Evolutionary conservation across 257 asterid genomes (phyloP).

Genomic region (Nicotiana attenuata): DNA sequence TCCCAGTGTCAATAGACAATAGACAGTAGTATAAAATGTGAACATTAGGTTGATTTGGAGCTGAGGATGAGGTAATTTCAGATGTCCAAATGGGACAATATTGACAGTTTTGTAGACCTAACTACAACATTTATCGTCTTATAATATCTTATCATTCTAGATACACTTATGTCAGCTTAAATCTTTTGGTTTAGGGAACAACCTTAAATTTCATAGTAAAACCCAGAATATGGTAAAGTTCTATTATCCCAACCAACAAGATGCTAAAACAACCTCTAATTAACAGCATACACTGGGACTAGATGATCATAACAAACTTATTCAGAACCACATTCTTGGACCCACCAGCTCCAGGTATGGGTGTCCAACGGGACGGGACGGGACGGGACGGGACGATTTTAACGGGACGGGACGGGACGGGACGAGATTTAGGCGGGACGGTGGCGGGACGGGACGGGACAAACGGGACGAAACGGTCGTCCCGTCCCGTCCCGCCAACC

Average conservation of each 20-base stretch:
- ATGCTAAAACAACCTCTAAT: background rate
- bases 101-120: background rate
- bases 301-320: background rate
- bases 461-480: no score
- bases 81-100: background rate
- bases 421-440: no score
- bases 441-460: no score
- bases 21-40: background rate
- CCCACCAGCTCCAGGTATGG: background rate
- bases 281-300: background rate
- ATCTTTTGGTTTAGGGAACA: background rate
- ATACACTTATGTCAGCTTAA: background rate
- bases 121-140: background rate
- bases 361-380: no score
- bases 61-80: background rate
- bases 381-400: no score
- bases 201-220: background rate
- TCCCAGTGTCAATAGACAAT: background rate
- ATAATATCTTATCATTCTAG: background rate
- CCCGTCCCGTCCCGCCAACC: no score
- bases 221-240: background rate
- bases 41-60: background rate
- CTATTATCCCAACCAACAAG: background rate
- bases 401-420: no score
- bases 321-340: background rate